These are phyloP conservation scores for Yamadazyma sp. DNA, from an alignment of 805 yeast species.

Conservation along the genomic window DNA sequence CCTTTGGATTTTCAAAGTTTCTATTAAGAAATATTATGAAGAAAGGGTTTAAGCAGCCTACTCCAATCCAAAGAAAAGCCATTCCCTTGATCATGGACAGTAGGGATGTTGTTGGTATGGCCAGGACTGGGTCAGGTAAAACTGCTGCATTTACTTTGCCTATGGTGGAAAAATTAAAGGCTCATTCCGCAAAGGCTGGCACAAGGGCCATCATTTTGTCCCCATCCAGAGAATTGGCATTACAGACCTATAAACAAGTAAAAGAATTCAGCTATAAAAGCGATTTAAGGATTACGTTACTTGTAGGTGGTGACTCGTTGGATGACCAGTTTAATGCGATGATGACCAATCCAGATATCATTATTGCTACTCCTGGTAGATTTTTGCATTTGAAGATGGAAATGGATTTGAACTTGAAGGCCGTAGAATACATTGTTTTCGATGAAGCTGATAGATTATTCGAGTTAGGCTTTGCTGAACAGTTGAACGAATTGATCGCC, in stretches of 20 bases:
- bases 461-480: conserved; percentile 95
- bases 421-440: conserved; percentile 87
- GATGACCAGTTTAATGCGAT: conserved; percentile 93
- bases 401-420: conserved; percentile 81
- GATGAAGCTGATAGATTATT: conserved; percentile 97
- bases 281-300: conserved; percentile 72
- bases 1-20: conserved; percentile 81
- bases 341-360: conserved; percentile 92
- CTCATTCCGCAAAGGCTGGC: conserved; percentile 85
- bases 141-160: conserved; percentile 97
- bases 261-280: conserved; percentile 86
- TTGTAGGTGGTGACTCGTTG: conserved; percentile 98
- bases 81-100: conserved; percentile 85
- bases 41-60: conserved; percentile 92
- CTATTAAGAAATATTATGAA: conserved; percentile 67
- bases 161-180: conserved; percentile 77
- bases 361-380: conserved; percentile 97
- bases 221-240: conserved; percentile 94
- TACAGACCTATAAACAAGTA: conserved; percentile 86
- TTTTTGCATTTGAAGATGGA: conserved; percentile 94
- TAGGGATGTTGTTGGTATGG: conserved; percentile 98
- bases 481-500: conserved; percentile 82
- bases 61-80: conserved; percentile 96
- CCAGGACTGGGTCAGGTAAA: conserved; percentile 98
- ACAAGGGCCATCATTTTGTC: conserved; percentile 85